Conservation (phyloP, 2,329 filamentous ascomycete species). For the Penicillium sclerotigenum region DNA sequence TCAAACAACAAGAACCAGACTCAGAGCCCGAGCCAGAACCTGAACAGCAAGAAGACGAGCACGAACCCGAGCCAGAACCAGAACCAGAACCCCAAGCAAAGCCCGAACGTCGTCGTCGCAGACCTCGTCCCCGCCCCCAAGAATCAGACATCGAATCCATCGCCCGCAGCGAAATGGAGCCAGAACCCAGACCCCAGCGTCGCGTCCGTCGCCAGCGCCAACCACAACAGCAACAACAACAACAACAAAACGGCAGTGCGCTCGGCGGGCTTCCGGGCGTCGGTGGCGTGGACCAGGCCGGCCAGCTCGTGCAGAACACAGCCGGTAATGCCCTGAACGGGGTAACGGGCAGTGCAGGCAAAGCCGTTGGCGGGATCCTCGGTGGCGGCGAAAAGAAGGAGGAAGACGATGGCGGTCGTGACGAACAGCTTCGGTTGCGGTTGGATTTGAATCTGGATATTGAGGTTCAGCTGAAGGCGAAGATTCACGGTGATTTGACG, state of each 20-base stretch:
- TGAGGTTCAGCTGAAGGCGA: constrained; percentile 80
- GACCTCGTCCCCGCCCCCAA: constrained; percentile 22
- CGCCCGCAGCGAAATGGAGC: constrained; percentile 51
- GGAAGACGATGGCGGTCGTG: constrained; percentile 48
- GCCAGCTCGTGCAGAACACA: constrained; percentile 52
- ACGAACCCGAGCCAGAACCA: constrained; percentile 18
- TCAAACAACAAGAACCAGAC: constrained; percentile 17
- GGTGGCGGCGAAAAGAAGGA: constrained; percentile 37
- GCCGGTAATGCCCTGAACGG: constrained; percentile 47
- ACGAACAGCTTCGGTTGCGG: constrained; percentile 67
- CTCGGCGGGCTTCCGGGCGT: constrained; percentile 42
- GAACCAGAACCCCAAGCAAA: constrained; percentile 44
- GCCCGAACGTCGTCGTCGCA: constrained; percentile 39
- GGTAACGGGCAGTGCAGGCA: constrained; percentile 40
- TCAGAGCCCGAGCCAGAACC: constrained; percentile 30
- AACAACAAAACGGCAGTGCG: constrained; percentile 40
- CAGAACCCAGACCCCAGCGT: constrained; percentile 35
- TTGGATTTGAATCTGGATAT: constrained; percentile 78
- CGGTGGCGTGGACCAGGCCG: constrained; percentile 56
- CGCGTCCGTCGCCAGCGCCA: constrained; percentile 35
- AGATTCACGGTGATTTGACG: constrained; percentile 80
- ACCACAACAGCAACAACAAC: constrained; percentile 50
- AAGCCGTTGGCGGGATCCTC: constrained; percentile 41
- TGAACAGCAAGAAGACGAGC: constrained; percentile 10
- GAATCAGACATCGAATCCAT: constrained; percentile 53